Evolutionary conservation across 83 land plant species (phyloP).

Genomic region (Picea abies): DNA sequence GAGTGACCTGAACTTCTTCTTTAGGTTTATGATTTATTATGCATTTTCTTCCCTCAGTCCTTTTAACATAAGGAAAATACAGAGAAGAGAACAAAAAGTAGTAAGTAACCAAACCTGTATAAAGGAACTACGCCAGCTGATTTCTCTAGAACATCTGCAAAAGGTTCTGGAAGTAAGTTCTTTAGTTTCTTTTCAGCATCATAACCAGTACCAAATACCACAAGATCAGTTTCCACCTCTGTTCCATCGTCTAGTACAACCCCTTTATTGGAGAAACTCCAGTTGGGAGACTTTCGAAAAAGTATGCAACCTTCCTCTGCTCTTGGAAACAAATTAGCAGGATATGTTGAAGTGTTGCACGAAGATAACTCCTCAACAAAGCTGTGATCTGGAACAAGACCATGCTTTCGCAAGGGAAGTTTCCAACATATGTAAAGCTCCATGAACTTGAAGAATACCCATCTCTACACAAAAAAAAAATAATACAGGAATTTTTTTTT

Average conservation of each 20-base stretch:
- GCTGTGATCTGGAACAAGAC: slow-evolving; percentile 59
- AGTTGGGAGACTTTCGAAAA: slow-evolving; percentile 46
- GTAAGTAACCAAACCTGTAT: slow-evolving; percentile 52
- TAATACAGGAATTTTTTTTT: too few relatives aligned
- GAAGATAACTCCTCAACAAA: slow-evolving; percentile 62
- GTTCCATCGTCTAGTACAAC: slow-evolving; percentile 53
- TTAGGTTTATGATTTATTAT: too few relatives aligned
- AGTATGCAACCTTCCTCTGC: slow-evolving; percentile 53
- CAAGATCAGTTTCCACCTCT: slow-evolving; percentile 18
- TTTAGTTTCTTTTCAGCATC: slow-evolving; percentile 69
- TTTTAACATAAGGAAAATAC: too few relatives aligned
- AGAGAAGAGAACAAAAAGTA: neutral
- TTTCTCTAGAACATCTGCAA: slow-evolving; percentile 26
- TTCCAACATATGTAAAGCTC: slow-evolving; percentile 54
- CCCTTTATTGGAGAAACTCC: slow-evolving; percentile 53
- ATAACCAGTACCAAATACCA: slow-evolving; percentile 66
- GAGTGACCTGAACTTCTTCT: too few relatives aligned
- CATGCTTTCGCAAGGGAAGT: slow-evolving; percentile 59
- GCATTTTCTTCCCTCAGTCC: too few relatives aligned
- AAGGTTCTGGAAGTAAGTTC: slow-evolving; percentile 43
- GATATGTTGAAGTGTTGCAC: slow-evolving; percentile 56
- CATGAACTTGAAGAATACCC: slow-evolving; percentile 47
- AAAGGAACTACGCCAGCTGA: slow-evolving; percentile 55
- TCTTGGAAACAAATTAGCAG: slow-evolving; percentile 45
- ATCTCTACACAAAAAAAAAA: slow-evolving; percentile 33